A percentile compares a stretch with the other conserved stretches of the same genome.
Evolutionary conservation across 768 basidiomycete genomes (phyloP).

Genomic region (Rhizopogon rudus): DNA sequence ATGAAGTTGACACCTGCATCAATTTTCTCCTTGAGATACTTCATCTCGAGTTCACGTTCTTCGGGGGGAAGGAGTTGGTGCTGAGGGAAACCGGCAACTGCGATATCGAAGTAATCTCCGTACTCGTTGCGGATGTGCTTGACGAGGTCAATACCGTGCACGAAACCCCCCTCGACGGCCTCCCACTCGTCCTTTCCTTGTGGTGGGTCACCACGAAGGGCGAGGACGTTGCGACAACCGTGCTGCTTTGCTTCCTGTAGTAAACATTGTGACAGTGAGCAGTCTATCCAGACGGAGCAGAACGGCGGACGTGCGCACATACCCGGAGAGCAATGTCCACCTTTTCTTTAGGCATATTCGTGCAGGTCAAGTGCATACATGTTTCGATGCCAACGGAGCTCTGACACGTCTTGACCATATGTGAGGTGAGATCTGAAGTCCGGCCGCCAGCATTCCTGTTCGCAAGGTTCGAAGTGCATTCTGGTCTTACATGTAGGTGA

Average conservation of each 20-base stretch:
- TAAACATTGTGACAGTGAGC: neutral
- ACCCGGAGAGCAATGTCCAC: slow-evolving; percentile 89
- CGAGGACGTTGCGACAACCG: slow-evolving; percentile 91
- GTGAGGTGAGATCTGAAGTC: slow-evolving; percentile 89
- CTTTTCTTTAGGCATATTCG: slow-evolving; percentile 96
- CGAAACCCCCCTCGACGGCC: slow-evolving; percentile 85
- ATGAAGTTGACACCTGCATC: slow-evolving; percentile 90
- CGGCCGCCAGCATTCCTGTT: slow-evolving; percentile 93
- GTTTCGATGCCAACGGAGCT: slow-evolving; percentile 91
- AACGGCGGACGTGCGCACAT: slow-evolving; percentile 24
- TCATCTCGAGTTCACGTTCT: slow-evolving; percentile 73
- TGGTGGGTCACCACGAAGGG: slow-evolving; percentile 90
- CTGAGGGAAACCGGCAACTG: slow-evolving; percentile 91
- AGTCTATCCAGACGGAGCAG: slow-evolving; percentile 4
- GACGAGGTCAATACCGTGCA: slow-evolving; percentile 90
- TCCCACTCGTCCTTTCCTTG: slow-evolving; percentile 88
- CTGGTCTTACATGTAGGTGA: neutral
- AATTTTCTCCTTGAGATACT: slow-evolving; percentile 85
- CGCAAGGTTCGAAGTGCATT: slow-evolving; percentile 2
- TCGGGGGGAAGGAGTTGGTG: slow-evolving; percentile 67
- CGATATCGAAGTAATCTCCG: slow-evolving; percentile 93
- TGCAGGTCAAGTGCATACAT: slow-evolving; percentile 98
- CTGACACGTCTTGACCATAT: slow-evolving; percentile 94
- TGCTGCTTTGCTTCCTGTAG: slow-evolving; percentile 79
- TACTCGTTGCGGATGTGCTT: slow-evolving; percentile 78